These are phyloP conservation scores for Lippia alba DNA, from an alignment of 305 asterid species.

Conservation along the genomic window DNA sequence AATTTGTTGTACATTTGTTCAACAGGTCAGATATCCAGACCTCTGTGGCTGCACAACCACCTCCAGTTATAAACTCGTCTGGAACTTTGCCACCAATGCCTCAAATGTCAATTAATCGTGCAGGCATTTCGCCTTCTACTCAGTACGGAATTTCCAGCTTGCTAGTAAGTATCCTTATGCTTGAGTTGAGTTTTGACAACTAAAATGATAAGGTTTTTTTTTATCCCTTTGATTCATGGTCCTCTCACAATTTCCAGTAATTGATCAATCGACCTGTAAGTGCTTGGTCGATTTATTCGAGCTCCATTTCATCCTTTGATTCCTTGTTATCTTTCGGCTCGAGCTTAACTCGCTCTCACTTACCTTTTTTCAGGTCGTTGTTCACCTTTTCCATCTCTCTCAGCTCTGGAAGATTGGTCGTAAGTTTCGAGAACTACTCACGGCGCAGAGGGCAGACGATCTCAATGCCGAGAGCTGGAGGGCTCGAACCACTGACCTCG, in stretches of 20 bases:
- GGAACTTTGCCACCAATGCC: constrained; percentile 97
- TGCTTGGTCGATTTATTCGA: no score
- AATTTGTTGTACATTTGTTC: constrained; percentile 33
- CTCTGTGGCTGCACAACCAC: constrained; percentile 61
- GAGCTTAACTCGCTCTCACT: no score
- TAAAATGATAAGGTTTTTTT: constrained; percentile 1
- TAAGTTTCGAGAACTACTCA: no score
- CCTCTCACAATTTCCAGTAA: constrained; percentile 11
- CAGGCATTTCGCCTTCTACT: constrained; percentile 82
- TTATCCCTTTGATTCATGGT: constrained; percentile 28
- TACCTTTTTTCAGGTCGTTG: no score
- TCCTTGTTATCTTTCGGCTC: no score
- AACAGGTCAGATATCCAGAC: constrained; percentile 71
- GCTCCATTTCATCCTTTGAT: no score
- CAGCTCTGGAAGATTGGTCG: no score
- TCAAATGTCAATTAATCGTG: constrained; percentile 84
- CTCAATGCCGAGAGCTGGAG: no score
- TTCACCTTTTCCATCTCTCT: no score
- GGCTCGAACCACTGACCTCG: no score
- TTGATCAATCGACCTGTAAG: constrained; percentile 14
- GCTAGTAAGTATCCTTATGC: constrained; percentile 68
- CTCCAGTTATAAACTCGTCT: constrained; percentile 74
- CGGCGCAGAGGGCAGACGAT: no score
- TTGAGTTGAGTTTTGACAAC: background rate
- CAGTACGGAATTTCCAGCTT: constrained; percentile 98